phyloP scores from a whole-genome alignment of 2,329 filamentous ascomycete genomes.

The Thelonectria blattea region DNA sequence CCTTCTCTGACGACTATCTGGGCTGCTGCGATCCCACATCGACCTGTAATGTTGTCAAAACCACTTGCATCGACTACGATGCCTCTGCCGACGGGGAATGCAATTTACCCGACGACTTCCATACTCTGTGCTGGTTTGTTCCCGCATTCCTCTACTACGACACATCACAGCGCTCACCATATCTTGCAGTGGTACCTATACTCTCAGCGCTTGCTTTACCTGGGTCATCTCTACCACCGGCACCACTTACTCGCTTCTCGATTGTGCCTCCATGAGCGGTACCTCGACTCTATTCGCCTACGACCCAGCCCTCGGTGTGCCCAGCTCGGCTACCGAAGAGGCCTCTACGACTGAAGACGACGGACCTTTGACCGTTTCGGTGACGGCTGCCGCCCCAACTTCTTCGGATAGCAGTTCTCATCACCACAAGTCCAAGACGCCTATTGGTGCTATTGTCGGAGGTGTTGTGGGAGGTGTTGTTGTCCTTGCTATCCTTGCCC shows the following conservation, averaged over 20 bases:
- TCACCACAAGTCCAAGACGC: constrained; percentile 27
- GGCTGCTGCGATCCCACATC: constrained; percentile 42
- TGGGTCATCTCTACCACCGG: constrained; percentile 37
- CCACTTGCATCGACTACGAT: constrained; percentile 41
- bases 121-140: constrained; percentile 46
- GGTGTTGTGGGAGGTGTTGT: constrained; percentile 55
- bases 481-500: constrained; percentile 48
- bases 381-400: constrained; percentile 11
- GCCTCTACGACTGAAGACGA: neutral
- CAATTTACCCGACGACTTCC: constrained; percentile 37
- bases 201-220: constrained; percentile 37
- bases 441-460: constrained; percentile 53
- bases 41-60: constrained; percentile 41
- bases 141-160: neutral
- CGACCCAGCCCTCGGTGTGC: constrained; percentile 35
- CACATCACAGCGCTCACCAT: neutral
- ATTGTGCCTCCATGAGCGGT: constrained; percentile 36
- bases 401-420: constrained; percentile 15
- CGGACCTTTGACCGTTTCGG: neutral
- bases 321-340: constrained; percentile 26
- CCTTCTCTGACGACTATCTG: constrained; percentile 33
- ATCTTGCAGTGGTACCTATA: constrained; percentile 20
- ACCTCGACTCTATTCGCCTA: constrained; percentile 39
- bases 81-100: constrained; percentile 36
- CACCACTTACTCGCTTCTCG: constrained; percentile 36